Conservation (phyloP, 176 grass and related monocot genomes). For the Carex littledalei region DNA sequence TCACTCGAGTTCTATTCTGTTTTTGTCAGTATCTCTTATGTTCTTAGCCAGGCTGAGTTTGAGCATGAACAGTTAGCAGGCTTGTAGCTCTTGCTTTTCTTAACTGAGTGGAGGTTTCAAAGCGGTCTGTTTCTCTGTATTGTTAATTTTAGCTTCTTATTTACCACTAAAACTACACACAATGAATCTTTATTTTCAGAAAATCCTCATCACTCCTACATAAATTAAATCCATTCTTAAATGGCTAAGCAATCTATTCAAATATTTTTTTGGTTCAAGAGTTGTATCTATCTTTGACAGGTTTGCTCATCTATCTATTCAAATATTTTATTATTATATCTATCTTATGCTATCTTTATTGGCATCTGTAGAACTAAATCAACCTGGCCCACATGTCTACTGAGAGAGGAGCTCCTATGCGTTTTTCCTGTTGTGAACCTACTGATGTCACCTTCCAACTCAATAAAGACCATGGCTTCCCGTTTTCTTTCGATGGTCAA, state of each 20-base stretch:
- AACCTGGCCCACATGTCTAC: slow-evolving; percentile 24
- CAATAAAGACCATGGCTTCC: slow-evolving; percentile 63
- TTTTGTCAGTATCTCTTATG: slow-evolving; percentile 57
- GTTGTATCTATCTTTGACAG: background rate
- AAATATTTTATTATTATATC: background rate
- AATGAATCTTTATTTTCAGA: background rate
- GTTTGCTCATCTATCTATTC: no score
- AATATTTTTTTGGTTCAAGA: background rate
- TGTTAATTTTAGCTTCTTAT: background rate
- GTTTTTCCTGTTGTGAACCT: slow-evolving; percentile 62
- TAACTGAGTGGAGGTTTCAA: slow-evolving; percentile 77
- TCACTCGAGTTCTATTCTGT: slow-evolving; percentile 42
- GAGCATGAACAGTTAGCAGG: slow-evolving; percentile 74
- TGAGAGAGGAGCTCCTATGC: slow-evolving; percentile 68
- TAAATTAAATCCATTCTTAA: background rate
- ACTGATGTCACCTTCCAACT: slow-evolving; percentile 65
- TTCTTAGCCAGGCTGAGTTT: slow-evolving; percentile 63
- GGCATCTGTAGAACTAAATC: slow-evolving; percentile 39
- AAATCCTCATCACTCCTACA: background rate
- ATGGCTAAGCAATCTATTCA: background rate
- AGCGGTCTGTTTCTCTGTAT: slow-evolving; percentile 38
- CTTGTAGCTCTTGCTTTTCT: slow-evolving; percentile 64
- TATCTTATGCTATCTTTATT: slow-evolving; percentile 15
- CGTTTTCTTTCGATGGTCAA: slow-evolving; percentile 57
- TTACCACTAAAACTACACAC: background rate